These are phyloP conservation scores for Microcyclosporella mali DNA, from an alignment of 2,329 filamentous ascomycete genomes.

Conservation along the genomic window DNA sequence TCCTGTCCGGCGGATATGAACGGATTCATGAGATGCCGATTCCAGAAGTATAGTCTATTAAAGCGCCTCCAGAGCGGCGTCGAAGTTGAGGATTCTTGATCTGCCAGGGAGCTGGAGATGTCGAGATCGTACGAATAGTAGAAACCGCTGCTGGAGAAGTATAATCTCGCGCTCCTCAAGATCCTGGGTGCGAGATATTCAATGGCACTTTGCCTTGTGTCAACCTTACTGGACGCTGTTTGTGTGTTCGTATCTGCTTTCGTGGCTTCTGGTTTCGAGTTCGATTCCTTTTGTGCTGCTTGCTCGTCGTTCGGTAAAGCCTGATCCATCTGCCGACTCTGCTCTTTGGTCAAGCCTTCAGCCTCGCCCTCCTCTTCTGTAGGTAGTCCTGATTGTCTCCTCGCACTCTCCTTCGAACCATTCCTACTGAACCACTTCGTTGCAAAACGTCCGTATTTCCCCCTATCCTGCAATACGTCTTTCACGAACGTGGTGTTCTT, in stretches of 20 bases:
- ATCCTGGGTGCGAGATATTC: conserved; percentile 70
- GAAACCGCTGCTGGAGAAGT: conserved; percentile 78
- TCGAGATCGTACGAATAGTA: conserved; percentile 95
- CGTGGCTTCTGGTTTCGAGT: conserved; percentile 32
- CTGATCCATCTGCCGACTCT: conserved; percentile 29
- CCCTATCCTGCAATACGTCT: conserved; percentile 77
- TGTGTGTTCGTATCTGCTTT: background rate
- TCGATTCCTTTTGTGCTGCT: conserved; percentile 31
- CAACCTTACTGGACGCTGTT: conserved; percentile 3
- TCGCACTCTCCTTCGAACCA: conserved; percentile 69
- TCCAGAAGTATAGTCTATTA: conserved; percentile 80
- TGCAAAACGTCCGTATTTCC: conserved; percentile 82
- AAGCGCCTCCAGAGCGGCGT: conserved; percentile 64
- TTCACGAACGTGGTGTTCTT: conserved; percentile 66
- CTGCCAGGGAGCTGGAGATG: conserved; percentile 61
- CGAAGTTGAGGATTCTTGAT: conserved; percentile 40
- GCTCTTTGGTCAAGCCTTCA: conserved; percentile 29
- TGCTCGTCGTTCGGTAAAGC: conserved; percentile 20
- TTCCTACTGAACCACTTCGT: conserved; percentile 84
- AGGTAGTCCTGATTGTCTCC: conserved; percentile 64
- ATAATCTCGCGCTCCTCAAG: conserved; percentile 72
- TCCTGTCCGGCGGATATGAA: conserved; percentile 71
- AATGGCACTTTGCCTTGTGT: conserved; percentile 17
- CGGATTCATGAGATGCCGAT: conserved; percentile 64
- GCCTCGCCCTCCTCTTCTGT: conserved; percentile 38